phyloP scores from a whole-genome alignment of 2,329 filamentous ascomycete species.

The Talaromyces sp. region DNA sequence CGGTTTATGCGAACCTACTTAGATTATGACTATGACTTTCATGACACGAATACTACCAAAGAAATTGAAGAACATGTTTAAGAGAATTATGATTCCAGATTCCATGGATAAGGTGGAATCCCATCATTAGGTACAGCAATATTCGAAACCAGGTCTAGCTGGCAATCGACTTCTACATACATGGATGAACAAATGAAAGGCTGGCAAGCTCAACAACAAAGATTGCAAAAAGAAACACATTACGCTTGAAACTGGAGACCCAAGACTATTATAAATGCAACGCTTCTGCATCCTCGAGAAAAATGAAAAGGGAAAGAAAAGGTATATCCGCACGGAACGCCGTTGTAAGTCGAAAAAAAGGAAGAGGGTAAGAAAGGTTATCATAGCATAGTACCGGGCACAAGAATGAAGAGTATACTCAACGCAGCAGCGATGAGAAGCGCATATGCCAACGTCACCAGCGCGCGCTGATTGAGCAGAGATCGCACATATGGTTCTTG shows the following conservation, averaged over 20 bases:
- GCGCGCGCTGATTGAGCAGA: constrained; percentile 76
- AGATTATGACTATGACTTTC: constrained; percentile 3
- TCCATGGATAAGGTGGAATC: not conserved
- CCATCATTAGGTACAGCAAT: not conserved
- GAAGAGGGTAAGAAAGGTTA: not conserved
- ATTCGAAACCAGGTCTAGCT: constrained; percentile 8
- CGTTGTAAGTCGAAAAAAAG: not conserved
- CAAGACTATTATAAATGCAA: constrained; percentile 13
- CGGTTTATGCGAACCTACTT: not conserved
- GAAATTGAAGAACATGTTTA: not conserved
- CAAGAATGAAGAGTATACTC: constrained; percentile 87
- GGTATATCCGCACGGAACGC: constrained; percentile 20
- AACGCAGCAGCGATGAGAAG: constrained; percentile 75
- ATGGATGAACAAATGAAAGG: not conserved
- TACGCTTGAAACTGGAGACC: not conserved
- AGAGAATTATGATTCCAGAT: not conserved
- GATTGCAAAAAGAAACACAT: not conserved
- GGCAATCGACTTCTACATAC: constrained; percentile 7
- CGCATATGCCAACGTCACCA: constrained; percentile 77
- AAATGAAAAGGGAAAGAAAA: not conserved
- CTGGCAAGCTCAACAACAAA: not conserved
- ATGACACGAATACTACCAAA: not conserved
- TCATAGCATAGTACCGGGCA: constrained; percentile 65
- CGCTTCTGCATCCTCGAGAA: constrained; percentile 4
- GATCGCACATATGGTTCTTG: constrained; percentile 87